These are phyloP conservation scores for Salix udensis DNA, from an alignment of 345 rosid genomes.

Conservation along the genomic window DNA sequence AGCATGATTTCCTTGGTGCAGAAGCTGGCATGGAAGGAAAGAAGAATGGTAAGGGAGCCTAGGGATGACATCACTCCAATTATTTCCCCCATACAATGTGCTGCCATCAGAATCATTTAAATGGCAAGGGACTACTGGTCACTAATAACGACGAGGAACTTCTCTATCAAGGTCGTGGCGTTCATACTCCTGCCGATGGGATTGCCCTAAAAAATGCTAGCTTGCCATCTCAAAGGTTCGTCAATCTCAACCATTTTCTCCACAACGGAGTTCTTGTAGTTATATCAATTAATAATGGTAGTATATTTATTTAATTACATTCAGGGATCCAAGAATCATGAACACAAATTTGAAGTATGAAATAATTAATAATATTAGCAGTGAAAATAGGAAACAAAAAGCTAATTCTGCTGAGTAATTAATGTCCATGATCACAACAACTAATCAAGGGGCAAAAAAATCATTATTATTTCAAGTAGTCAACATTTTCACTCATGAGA, in stretches of 20 bases:
- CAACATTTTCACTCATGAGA: not conserved
- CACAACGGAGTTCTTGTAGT: not conserved
- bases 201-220: slow-evolving; percentile 3
- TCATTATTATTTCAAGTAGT: not conserved
- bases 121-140: not conserved
- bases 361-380: too few species aligned
- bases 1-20: slow-evolving; percentile 13
- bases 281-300: too few species aligned
- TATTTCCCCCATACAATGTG: slow-evolving; percentile 1
- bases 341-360: too few species aligned
- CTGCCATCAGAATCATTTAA: slow-evolving; percentile 16
- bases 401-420: not conserved
- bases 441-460: not conserved
- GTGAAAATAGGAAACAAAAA: too few species aligned
- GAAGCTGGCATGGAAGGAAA: slow-evolving; percentile 29
- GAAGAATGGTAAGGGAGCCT: slow-evolving; percentile 8
- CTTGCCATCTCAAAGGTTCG: slow-evolving; percentile 14
- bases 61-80: not conserved
- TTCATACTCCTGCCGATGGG: not conserved
- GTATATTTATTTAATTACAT: too few species aligned
- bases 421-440: not conserved
- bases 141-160: not conserved
- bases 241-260: not conserved
- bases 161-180: slow-evolving; percentile 6
- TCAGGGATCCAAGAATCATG: too few species aligned